Evolutionary conservation across 163 green algal genomes (phyloP).

Genomic region (Smithsoniella earleae): DNA sequence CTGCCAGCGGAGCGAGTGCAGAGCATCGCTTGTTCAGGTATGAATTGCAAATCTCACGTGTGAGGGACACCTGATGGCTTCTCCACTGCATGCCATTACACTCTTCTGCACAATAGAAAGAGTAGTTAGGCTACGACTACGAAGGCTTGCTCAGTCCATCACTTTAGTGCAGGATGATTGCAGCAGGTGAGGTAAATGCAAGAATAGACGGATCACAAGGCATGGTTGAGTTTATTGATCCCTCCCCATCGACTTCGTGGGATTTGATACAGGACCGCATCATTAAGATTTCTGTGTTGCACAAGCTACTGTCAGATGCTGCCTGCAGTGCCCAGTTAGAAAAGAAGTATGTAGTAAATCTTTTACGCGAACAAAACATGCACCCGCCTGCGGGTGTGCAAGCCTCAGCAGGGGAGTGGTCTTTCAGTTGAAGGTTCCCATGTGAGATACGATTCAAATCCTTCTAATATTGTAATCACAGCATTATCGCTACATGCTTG

Average conservation of each 20-base stretch:
- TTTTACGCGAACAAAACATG: not conserved
- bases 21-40: slow-evolving; percentile 1
- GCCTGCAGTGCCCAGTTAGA: not conserved
- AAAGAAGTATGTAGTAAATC: not conserved
- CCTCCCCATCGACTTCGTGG: not conserved
- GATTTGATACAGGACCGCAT: slow-evolving; percentile 2
- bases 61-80: not conserved
- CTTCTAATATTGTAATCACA: no score
- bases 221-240: not conserved
- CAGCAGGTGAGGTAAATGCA: not conserved
- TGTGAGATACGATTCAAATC: no score
- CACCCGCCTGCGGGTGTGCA: no score
- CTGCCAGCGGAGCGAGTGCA: not conserved
- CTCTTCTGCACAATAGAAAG: not conserved
- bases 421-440: no score
- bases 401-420: no score
- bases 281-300: not conserved
- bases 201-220: not conserved
- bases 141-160: not conserved
- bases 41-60: not conserved
- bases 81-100: not conserved
- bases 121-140: not conserved
- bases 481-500: no score
- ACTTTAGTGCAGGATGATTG: slow-evolving; percentile 12
- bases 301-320: not conserved